phyloP scores from a whole-genome alignment of 2,329 filamentous ascomycete genomes.

The Fusarium torulosum region DNA sequence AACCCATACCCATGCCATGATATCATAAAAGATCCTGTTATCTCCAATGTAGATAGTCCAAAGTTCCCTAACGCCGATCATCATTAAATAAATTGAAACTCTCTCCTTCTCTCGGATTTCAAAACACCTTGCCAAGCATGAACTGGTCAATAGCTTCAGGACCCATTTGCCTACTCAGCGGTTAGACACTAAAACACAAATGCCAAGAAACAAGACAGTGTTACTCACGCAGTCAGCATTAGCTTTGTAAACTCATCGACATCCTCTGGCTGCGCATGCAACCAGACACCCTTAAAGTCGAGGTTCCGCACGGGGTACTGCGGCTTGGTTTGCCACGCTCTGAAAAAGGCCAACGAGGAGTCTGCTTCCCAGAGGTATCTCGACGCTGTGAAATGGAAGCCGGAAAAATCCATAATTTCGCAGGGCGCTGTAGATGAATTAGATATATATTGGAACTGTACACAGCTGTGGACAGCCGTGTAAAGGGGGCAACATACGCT shows the following conservation, averaged over 20 bases:
- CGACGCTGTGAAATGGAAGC: conserved; percentile 54
- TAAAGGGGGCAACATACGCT: conserved; percentile 45
- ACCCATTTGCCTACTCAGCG: conserved; percentile 50
- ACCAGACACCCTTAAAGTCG: conserved; percentile 54
- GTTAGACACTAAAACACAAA: conserved; percentile 1
- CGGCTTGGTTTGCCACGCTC: conserved; percentile 59
- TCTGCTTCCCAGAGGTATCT: conserved; percentile 59
- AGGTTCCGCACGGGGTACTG: conserved; percentile 53
- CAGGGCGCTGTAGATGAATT: conserved; percentile 28
- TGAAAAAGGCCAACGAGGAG: conserved; percentile 58
- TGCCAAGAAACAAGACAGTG: neutral
- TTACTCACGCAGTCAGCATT: conserved; percentile 55
- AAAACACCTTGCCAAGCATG: conserved; percentile 49
- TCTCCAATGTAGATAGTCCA: neutral
- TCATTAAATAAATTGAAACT: neutral
- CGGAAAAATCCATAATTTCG: conserved; percentile 29
- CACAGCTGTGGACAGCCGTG: neutral
- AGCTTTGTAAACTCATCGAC: conserved; percentile 57
- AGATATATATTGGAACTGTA: conserved; percentile 1
- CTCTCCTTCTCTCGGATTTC: conserved; percentile 9
- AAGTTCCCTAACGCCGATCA: neutral
- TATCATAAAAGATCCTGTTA: neutral
- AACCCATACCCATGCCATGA: neutral
- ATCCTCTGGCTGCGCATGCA: conserved; percentile 54
- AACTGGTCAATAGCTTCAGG: conserved; percentile 55